phyloP scores from a whole-genome alignment of 805 yeast species.

The Phaffomyces thermotolerans region DNA sequence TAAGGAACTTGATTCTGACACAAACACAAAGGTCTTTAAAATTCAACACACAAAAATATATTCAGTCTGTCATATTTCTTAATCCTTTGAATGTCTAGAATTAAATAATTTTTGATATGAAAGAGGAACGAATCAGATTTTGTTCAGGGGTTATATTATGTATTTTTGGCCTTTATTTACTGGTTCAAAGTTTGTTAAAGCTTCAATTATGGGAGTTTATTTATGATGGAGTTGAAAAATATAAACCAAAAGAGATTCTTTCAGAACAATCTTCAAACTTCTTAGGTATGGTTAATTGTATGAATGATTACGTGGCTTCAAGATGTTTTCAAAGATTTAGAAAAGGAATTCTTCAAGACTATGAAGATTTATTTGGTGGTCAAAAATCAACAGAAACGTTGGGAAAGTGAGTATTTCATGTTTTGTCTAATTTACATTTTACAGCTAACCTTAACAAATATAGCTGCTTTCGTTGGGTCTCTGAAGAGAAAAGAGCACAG shows the following conservation, averaged over 20 bases:
- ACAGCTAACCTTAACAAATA: neutral
- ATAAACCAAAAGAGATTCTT: conserved; percentile 1
- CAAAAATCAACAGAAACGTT: neutral
- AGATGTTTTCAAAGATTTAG: conserved; percentile 10
- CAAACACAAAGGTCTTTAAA: too few relatives aligned
- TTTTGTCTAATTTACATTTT: too few relatives aligned
- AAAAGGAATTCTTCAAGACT: conserved; percentile 5
- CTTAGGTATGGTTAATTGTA: conserved; percentile 9
- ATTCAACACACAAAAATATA: too few relatives aligned
- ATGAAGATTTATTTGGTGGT: neutral
- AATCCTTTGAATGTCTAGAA: too few relatives aligned
- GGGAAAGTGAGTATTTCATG: conserved; percentile 2
- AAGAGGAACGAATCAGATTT: too few relatives aligned
- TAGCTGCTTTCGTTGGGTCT: conserved; percentile 10
- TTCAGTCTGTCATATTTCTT: too few relatives aligned
- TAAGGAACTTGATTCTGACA: too few relatives aligned
- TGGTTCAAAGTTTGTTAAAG: neutral
- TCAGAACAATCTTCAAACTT: conserved; percentile 6
- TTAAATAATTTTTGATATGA: too few relatives aligned
- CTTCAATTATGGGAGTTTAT: neutral
- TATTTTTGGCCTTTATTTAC: neutral
- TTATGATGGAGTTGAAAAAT: neutral
- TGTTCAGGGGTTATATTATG: neutral
- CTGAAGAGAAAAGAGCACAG: conserved; percentile 5
- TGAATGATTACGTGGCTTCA: conserved; percentile 5